Conservation (phyloP, 2,329 filamentous ascomycete genomes). For the Diaporthe citriasiana region DNA sequence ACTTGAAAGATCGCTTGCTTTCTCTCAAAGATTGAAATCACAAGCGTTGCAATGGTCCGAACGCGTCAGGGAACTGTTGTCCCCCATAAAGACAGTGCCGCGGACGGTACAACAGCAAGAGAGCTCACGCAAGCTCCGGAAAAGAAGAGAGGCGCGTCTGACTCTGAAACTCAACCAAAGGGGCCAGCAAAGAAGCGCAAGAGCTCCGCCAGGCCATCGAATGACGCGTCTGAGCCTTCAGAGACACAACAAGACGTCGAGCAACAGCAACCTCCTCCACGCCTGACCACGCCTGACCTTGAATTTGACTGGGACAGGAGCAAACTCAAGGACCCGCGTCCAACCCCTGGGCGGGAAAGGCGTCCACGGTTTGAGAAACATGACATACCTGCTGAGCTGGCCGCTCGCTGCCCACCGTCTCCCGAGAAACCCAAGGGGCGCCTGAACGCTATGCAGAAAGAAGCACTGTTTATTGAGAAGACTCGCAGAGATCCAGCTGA, state of each 20-base stretch:
- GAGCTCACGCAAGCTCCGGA: conserved; percentile 10
- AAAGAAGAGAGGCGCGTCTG: conserved; percentile 25
- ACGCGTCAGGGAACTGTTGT: neutral
- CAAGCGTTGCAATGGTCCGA: neutral
- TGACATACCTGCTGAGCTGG: conserved; percentile 42
- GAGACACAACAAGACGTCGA: neutral
- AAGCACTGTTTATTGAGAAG: neutral
- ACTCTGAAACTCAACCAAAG: neutral
- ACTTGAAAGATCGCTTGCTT: neutral
- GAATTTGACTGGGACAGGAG: conserved; percentile 48
- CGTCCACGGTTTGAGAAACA: conserved; percentile 38
- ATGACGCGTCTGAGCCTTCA: neutral
- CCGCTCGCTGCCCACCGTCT: conserved; percentile 36
- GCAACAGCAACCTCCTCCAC: conserved; percentile 22
- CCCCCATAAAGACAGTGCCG: neutral
- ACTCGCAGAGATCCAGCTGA: neutral
- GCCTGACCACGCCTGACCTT: conserved; percentile 47
- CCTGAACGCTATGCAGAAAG: conserved; percentile 42
- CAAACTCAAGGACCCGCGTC: conserved; percentile 46
- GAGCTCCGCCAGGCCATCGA: neutral
- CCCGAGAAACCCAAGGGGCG: conserved; percentile 42
- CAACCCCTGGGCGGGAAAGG: conserved; percentile 45
- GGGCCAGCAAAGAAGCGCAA: conserved; percentile 11
- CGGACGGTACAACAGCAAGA: neutral
- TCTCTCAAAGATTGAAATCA: too few relatives aligned